Evolutionary conservation across 352 stramenopile species (phyloP), one percentile per base, ranked within the genome.

Genomic region (Phytophthora pseudosyringae): DNA sequence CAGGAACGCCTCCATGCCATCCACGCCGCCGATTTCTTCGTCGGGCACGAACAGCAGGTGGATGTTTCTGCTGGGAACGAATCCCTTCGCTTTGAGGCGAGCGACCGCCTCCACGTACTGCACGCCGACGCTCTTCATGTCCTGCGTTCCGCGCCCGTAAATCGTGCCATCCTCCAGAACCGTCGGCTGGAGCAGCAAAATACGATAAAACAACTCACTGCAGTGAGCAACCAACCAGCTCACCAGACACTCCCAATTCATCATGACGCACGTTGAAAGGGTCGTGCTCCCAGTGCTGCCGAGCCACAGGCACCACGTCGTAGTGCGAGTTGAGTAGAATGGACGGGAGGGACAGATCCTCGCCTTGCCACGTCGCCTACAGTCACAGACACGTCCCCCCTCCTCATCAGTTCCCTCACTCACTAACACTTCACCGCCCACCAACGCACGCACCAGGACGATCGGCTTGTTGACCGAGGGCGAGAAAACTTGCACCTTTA

Each of bases 281-380:
- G 46, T 97, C 89, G 13, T 91, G 84, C 6, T 93, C 82, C 96
- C 96, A 99, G 52, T 90, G 71, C 29, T 96, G 77, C 8, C 72
- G 40, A 56, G 89, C 85, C n/a, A 86, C 93, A 4, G 96, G 96
- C 6, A 99, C 96, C 18, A 99, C 95, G 71, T 99, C 96, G 73
- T 99, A 99, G 71, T 99, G 96, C 16, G 84, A 97, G 73, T 99
- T 99, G 29, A 98, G 78, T 8, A 99, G 64, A 32, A 99, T 76
- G 0, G 85, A 73, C 1, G 94, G 93, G 38, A 98, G 80, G 31
- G 80, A 73, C 11, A 83, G 54, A 60, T 98, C 74, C 25, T 85
- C 69, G 21, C 95, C 96, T 51, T 78, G 77, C 90, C 94, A 98
- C 35, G 86, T 86, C 2, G 77, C 75, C 80, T 89, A 48, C 31